These are phyloP conservation scores for Heimioporus sp. DNA, from an alignment of 768 basidiomycete species.

Conservation along the genomic window DNA sequence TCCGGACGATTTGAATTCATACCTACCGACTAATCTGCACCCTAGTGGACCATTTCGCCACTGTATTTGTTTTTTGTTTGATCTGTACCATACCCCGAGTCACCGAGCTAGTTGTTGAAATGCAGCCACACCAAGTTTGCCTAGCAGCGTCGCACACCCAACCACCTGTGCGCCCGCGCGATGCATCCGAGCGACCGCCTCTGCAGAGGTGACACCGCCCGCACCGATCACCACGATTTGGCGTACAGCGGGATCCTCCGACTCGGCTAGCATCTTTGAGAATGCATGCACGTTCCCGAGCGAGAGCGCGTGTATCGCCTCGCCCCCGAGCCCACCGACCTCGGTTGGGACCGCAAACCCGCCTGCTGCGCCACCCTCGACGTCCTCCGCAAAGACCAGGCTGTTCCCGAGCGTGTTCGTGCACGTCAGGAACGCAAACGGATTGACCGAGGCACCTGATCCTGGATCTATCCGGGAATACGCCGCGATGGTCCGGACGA, in stretches of 20 bases:
- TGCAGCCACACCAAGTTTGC: slow-evolving; percentile 51
- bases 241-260: slow-evolving; percentile 39
- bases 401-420: slow-evolving; percentile 79
- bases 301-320: slow-evolving; percentile 69
- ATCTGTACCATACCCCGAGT: no score
- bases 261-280: slow-evolving; percentile 45
- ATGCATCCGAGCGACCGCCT: slow-evolving; percentile 65
- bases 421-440: slow-evolving; percentile 74
- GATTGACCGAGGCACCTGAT: slow-evolving; percentile 30
- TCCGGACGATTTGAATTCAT: neutral
- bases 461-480: slow-evolving; percentile 29
- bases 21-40: slow-evolving; percentile 15
- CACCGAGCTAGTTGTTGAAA: slow-evolving; percentile 42
- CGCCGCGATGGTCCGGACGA: slow-evolving; percentile 45
- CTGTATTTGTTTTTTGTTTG: slow-evolving; percentile 16
- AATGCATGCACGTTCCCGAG: slow-evolving; percentile 77
- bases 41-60: neutral
- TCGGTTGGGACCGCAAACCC: slow-evolving; percentile 61
- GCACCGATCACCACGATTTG: slow-evolving; percentile 69
- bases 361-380: slow-evolving; percentile 14
- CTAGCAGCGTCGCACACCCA: slow-evolving; percentile 58
- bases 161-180: slow-evolving; percentile 72
- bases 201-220: slow-evolving; percentile 72
- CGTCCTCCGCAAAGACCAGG: slow-evolving; percentile 61
- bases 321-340: slow-evolving; percentile 76